Percentiles rank a stretch among this genome's conserved stretches.
These are phyloP conservation scores for Cercospora berteroae DNA, from an alignment of 2,329 filamentous ascomycete genomes.

Conservation along the genomic window DNA sequence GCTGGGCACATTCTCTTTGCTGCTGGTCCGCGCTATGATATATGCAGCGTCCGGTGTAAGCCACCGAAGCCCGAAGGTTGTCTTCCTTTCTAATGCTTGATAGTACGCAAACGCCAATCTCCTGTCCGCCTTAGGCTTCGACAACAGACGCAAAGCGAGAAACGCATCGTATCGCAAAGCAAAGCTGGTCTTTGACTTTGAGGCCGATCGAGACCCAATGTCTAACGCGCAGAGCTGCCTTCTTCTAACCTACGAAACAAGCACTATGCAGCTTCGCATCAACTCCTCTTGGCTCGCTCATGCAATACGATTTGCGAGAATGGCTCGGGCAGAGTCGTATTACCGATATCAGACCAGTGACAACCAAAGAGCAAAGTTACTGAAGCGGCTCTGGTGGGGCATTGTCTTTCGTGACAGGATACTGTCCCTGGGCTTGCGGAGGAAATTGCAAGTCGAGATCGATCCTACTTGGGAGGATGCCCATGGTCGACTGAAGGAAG, in stretches of 20 bases:
- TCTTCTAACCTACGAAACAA: constrained; percentile 21
- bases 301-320: constrained; percentile 23
- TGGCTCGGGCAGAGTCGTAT: constrained; percentile 24
- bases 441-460: constrained; percentile 18
- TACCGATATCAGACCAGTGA: constrained; percentile 17
- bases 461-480: constrained; percentile 19
- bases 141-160: constrained; percentile 23
- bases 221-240: constrained; percentile 23
- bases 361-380: constrained; percentile 14
- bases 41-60: constrained; percentile 18
- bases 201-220: constrained; percentile 21
- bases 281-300: constrained; percentile 25
- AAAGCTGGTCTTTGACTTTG: constrained; percentile 25
- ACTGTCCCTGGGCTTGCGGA: constrained; percentile 21
- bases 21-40: constrained; percentile 20
- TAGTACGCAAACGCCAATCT: constrained; percentile 19
- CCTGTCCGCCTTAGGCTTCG: constrained; percentile 21
- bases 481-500: constrained; percentile 8
- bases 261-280: constrained; percentile 22
- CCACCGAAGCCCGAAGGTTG: not conserved
- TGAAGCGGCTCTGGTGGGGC: constrained; percentile 27
- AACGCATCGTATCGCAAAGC: constrained; percentile 23
- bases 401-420: constrained; percentile 24
- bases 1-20: constrained; percentile 11
- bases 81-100: not conserved